Evolutionary conservation across 805 yeast species (phyloP), one percentile per base, ranked within the genome.

Genomic region (Deakozyma indianensis): DNA sequence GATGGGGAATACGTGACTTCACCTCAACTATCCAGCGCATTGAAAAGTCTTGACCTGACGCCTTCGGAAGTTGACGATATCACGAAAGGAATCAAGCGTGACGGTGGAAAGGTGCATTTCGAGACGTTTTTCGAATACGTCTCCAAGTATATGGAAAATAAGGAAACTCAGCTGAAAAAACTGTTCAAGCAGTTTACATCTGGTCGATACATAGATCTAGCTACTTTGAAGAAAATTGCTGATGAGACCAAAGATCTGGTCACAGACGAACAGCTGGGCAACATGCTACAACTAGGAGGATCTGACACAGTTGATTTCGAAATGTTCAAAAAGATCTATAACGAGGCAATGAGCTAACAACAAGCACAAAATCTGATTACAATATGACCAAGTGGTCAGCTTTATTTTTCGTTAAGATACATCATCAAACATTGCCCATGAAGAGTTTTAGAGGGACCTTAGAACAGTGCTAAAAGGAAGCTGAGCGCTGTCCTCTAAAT

Each of bases 401-500:
- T n/a, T n/a, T n/a, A n/a, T n/a, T n/a, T n/a, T n/a, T n/a, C n/a
- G n/a, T n/a, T n/a, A n/a, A n/a, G n/a, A n/a, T n/a, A n/a, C n/a
- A n/a, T n/a, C n/a, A n/a, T n/a, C n/a, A n/a, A n/a, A n/a, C n/a
- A n/a, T n/a, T n/a, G n/a, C n/a, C n/a, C n/a, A n/a, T n/a, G n/a
- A n/a, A n/a, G n/a, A n/a, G n/a, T n/a, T n/a, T n/a, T n/a, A n/a
- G n/a, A n/a, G n/a, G n/a, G n/a, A n/a, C n/a, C n/a, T n/a, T n/a
- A n/a, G n/a, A n/a, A n/a, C n/a, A n/a, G n/a, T n/a, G n/a, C n/a
- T n/a, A n/a, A n/a, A n/a, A n/a, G n/a, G n/a, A n/a, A n/a, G n/a
- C n/a, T n/a, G n/a, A n/a, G n/a, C n/a, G n/a, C n/a, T n/a, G 28
- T 25, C 23, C 22, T 23, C 42, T 52, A 62, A 42, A 65, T 62